phyloP scores from a whole-genome alignment of 1,284 basidiomycete genomes.

The Gymnopus androsaceus region DNA sequence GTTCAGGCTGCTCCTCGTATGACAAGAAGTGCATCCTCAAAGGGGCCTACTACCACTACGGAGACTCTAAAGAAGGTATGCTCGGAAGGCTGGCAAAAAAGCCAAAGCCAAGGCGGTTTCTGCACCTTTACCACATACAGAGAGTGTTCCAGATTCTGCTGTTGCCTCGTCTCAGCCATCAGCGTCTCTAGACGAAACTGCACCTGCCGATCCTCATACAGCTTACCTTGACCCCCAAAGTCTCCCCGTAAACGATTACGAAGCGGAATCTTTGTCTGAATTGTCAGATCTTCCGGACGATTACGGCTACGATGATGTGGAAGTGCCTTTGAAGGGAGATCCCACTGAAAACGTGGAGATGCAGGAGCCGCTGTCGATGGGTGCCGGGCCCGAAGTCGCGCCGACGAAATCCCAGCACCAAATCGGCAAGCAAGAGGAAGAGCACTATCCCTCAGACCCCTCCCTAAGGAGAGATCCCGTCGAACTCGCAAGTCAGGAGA shows the following conservation, averaged over 20 bases:
- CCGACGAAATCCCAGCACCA: slow-evolving; percentile 12
- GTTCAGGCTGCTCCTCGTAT: slow-evolving; percentile 22
- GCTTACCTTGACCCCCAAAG: background rate
- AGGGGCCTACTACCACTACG: slow-evolving; percentile 4
- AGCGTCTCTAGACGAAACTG: background rate
- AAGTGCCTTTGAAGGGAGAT: slow-evolving; percentile 12
- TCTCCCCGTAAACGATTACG: background rate
- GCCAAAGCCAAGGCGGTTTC: background rate
- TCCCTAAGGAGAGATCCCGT: background rate
- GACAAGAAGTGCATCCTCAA: slow-evolving; percentile 34
- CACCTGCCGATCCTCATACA: background rate
- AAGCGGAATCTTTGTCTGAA: slow-evolving; percentile 10
- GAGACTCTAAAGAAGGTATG: background rate
- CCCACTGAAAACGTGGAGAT: slow-evolving; percentile 20
- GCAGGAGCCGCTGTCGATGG: background rate
- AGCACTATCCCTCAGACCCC: background rate
- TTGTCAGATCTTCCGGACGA: slow-evolving; percentile 10
- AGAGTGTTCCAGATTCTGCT: background rate
- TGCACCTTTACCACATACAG: background rate
- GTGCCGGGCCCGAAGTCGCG: background rate
- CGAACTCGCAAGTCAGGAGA: background rate
- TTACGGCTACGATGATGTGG: background rate
- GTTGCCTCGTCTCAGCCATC: background rate
- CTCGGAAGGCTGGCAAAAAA: background rate
- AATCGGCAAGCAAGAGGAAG: background rate